A percentile compares a stretch with the other conserved stretches of the same genome.
These are phyloP conservation scores for Lophium mytilinum DNA, from an alignment of 495 filamentous ascomycete genomes.

Conservation along the genomic window DNA sequence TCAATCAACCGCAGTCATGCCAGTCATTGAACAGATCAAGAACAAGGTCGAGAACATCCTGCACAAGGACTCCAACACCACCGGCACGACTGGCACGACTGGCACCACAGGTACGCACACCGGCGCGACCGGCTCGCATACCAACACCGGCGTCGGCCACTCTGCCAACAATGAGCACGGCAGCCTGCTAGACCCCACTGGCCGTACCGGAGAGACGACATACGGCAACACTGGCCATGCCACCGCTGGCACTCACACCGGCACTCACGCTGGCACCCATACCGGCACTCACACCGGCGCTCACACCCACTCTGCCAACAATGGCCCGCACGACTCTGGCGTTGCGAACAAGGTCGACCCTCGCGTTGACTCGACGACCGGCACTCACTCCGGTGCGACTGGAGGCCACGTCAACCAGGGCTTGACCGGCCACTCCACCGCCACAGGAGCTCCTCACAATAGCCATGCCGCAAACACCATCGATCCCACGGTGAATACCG, in stretches of 20 bases:
- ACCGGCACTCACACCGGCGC: slow-evolving; percentile 3
- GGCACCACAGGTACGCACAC: slow-evolving; percentile 1
- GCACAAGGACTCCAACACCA: slow-evolving; percentile 15
- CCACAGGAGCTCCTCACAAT: not conserved
- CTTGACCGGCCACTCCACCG: not conserved
- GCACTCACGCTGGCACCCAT: slow-evolving; percentile 13
- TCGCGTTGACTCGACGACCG: slow-evolving; percentile 5
- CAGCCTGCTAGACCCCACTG: too few species aligned
- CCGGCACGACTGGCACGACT: slow-evolving; percentile 1
- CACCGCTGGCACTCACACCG: not conserved
- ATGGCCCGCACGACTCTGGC: slow-evolving; percentile 1
- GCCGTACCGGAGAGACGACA: too few species aligned
- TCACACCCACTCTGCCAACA: slow-evolving; percentile 1
- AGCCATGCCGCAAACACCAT: not conserved
- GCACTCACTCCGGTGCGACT: not conserved
- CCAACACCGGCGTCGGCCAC: too few species aligned
- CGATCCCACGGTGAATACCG: not conserved
- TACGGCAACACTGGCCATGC: not conserved
- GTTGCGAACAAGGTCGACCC: not conserved
- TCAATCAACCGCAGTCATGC: slow-evolving; percentile 6
- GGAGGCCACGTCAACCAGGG: not conserved
- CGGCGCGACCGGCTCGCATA: too few species aligned
- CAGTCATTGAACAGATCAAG: slow-evolving; percentile 15
- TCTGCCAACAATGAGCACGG: too few species aligned
- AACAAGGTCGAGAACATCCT: slow-evolving; percentile 19